Conservation (phyloP, 169 alveolate genomes). For the Perkinsus olseni region DNA sequence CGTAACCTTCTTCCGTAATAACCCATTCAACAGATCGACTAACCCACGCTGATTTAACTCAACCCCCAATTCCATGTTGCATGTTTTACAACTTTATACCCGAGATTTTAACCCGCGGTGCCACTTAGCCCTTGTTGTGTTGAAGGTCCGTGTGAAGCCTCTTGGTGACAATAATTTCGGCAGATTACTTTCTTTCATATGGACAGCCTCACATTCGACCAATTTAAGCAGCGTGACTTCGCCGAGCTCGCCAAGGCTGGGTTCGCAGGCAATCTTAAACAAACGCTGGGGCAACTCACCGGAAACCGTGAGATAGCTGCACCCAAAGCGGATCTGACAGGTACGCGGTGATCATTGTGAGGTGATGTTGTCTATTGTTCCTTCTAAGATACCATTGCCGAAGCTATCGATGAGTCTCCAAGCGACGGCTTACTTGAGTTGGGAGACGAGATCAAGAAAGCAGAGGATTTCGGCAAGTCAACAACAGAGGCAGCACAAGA, state of each 20-base stretch:
- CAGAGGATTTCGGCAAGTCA: neutral
- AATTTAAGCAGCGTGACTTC: neutral
- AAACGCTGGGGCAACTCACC: neutral
- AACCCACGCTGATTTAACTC: neutral
- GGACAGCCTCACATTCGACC: neutral
- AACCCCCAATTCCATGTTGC: neutral
- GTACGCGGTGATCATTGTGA: neutral
- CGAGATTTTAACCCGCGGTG: too few relatives aligned
- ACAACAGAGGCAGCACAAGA: neutral
- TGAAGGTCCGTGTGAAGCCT: too few relatives aligned
- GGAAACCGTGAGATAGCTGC: neutral
- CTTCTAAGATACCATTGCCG: neutral
- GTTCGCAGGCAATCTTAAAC: neutral
- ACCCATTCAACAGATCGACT: neutral
- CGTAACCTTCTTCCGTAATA: neutral
- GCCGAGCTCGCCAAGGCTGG: neutral
- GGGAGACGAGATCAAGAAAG: neutral
- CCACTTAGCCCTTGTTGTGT: too few relatives aligned
- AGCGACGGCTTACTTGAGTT: neutral
- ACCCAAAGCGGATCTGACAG: neutral
- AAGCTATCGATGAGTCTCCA: neutral
- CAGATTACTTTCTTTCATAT: neutral
- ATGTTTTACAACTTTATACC: neutral
- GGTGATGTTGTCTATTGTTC: neutral
- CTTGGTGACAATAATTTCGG: too few relatives aligned